Evolutionary conservation across 192 early-diverging fungal genomes (phyloP).

Genomic region (Coemansia sp.): DNA sequence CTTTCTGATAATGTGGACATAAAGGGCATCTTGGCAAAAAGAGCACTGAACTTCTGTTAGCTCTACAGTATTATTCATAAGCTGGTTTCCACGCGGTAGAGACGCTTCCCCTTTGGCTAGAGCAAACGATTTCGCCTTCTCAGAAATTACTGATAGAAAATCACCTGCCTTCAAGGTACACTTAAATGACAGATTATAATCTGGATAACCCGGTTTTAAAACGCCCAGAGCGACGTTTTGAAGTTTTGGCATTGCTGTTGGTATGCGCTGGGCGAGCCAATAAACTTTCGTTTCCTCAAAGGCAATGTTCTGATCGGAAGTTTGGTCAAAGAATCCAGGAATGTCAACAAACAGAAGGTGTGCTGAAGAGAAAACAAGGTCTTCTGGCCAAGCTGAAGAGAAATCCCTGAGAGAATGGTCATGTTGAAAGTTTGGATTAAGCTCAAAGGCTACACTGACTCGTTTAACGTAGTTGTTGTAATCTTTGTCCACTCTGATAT

Average conservation of each 20-base stretch:
- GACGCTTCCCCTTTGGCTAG: not conserved
- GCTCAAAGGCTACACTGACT: not conserved
- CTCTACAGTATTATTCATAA: not conserved
- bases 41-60: not conserved
- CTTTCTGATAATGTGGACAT: not conserved
- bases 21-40: not conserved
- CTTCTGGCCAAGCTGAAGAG: not conserved
- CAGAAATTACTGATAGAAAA: not conserved
- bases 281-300: not conserved
- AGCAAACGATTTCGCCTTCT: not conserved
- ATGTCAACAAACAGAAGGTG: not conserved
- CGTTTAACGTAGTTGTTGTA: not conserved
- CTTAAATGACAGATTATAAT: not conserved
- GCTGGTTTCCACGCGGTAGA: not conserved
- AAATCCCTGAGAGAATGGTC: not conserved
- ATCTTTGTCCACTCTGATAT: not conserved
- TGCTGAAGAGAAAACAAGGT: not conserved
- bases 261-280: not conserved
- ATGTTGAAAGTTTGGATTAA: not conserved
- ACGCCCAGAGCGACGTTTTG: not conserved
- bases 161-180: not conserved
- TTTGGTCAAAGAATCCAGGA: not conserved
- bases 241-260: not conserved
- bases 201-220: not conserved
- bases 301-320: not conserved